Base-by-base conservation (phyloP, 495 filamentous ascomycete species). In the Cetradonia linearis region DNA sequence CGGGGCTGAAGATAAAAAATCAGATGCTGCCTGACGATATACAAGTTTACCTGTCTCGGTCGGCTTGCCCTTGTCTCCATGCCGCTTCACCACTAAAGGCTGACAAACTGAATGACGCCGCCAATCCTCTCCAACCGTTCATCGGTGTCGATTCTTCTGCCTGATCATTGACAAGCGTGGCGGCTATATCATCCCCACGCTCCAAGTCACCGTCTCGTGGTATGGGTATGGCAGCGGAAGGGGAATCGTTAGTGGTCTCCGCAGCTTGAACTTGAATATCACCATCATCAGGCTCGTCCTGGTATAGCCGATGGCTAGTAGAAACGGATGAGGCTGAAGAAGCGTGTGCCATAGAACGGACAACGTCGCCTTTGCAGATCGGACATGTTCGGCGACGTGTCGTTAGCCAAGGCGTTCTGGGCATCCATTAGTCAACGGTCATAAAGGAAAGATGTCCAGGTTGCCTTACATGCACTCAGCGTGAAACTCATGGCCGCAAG, bases 401-500 rank as follows among this genome's bases (percentile, higher is more conserved):
- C 11, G 89, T 95, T 37, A 98, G 75, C 93, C 93, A 98, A n/a
- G 94, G 94, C 16, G 93, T 97, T 69, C 92, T 97, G 66, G 28
- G 53, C n/a, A 58, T 5, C 3, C 37, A 60, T 70, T 65, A 71
- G 63, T 49, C 60, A 65, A 30, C 2, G 57, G 48, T 42, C 49
- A 1, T 37, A 37, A 5, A 4, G 37, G 42, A 28, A 11, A 23
- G 33, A 18, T 20, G 33, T 47, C 36, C 20, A 40, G 40, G 58
- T 52, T 37, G 86, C 33, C 92, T 86, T 79, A 96, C 91, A 98
- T 97, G 91, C 93, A 98, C 66, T 93, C 91, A 38, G 77, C 92
- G 70, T 98, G 93, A 71, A 98, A 98, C 68, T 98, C 93, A 69
- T 98, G 93, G 27, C 93, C 93, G 73, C 93, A 98, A n/a, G 93